Base-by-base conservation (phyloP, 768 basidiomycete species). In the Macrolepiota dolichaula region DNA sequence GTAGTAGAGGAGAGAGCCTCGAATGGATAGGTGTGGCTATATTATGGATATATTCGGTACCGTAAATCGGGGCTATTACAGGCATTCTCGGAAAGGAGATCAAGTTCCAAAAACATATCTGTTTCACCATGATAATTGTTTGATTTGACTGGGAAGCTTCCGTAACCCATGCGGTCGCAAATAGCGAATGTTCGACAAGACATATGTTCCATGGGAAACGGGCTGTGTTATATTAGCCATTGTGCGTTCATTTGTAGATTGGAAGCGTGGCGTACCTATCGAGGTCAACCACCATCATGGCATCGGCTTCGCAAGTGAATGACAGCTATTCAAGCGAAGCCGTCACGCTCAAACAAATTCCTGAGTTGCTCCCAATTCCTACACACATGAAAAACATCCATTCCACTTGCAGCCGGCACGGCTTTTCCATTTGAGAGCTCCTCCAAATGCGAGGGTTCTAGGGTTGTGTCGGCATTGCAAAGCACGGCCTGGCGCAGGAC, bases 301-400 rank as follows among this genome's bases (percentile, higher is more conserved):
- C 32, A 22, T n/a, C 0, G 15, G 24, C 25, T 10, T 4, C 24
- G 17, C 13, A 7, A 17, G 6, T 35, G 27, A 58, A 51, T 58
- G 57, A 51, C 51, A 47, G 37, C 17, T 58, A 9, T 22, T 50
- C 44, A 36, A n/a, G n/a, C 50, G 32, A 59, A 51, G 37, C 38
- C 27, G 38, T 65, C 59, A 13, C 40, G 25, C 62, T 62, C 55
- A 37, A 53, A 50, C 42, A 47, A 55, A 27, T 51, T 29, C 38
- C 62, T 56, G 38, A 63, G 42, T 36, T 62, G 59, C 17, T 58
- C 60, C 65, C 65, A 66, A 22, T 63, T 57, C 27, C 60, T 58
- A 38, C 65, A 66, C 35, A 61, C 51, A 44, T 66, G 62, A 19
- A 51, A 29, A 15, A 63, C 65, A 3, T 57, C 51, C 55, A 58